Percentiles rank a stretch among this genome's conserved stretches.
phyloP scores from a whole-genome alignment of 768 basidiomycete species.

The Gloeostereum incarnatum region DNA sequence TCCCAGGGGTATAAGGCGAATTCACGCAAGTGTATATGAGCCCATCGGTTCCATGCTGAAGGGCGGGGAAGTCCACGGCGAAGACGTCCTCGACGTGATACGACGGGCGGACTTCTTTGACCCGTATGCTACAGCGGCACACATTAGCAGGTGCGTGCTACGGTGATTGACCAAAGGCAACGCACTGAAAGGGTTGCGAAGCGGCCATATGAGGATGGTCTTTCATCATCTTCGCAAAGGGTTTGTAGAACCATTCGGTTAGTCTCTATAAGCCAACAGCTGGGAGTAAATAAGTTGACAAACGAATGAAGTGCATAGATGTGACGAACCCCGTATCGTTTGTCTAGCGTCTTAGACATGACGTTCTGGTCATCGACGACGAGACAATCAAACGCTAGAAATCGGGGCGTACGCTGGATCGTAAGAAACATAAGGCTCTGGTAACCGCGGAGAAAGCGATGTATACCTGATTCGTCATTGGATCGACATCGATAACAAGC shows the following conservation, averaged over 20 bases:
- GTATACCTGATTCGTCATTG: constrained; percentile 57
- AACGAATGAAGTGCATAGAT: neutral
- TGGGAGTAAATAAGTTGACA: constrained; percentile 1
- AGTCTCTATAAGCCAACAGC: constrained; percentile 47
- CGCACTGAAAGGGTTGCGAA: constrained; percentile 78
- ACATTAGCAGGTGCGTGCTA: neutral
- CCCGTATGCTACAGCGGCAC: constrained; percentile 50
- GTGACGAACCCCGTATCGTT: constrained; percentile 77
- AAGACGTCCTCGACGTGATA: constrained; percentile 88
- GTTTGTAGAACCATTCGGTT: constrained; percentile 73
- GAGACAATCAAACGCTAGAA: constrained; percentile 89
- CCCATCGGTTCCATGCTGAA: constrained; percentile 92
- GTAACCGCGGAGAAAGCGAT: constrained; percentile 1
- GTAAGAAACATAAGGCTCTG: neutral
- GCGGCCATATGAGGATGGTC: constrained; percentile 61
- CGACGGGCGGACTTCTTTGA: constrained; percentile 82
- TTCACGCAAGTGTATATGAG: constrained; percentile 93
- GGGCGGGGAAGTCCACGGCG: constrained; percentile 66
- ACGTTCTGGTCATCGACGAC: constrained; percentile 82
- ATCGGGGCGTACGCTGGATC: constrained; percentile 69
- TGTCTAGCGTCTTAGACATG: constrained; percentile 75
- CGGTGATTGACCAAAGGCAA: constrained; percentile 8
- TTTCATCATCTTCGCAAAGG: constrained; percentile 60
- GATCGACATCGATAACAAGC: constrained; percentile 85
- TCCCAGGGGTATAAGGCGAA: constrained; percentile 75